phyloP scores from a whole-genome alignment of 2,329 filamentous ascomycete species.

The Fragosphaeria purpurea region DNA sequence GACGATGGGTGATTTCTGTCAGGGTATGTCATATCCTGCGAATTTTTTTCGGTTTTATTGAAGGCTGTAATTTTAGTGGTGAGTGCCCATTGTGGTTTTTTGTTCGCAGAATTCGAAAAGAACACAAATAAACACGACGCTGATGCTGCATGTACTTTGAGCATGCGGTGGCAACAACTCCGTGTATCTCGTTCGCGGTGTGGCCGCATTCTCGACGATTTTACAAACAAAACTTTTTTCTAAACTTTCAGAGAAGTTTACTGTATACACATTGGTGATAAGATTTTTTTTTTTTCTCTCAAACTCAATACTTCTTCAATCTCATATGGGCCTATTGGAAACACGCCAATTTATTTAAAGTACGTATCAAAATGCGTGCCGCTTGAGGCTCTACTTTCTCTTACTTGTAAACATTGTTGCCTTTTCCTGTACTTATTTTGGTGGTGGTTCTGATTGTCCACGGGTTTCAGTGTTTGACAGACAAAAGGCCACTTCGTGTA shows the following conservation, averaged over 20 bases:
- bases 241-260: no score
- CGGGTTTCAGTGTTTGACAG: no score
- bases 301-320: no score
- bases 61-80: constrained; percentile 4
- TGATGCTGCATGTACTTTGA: not conserved
- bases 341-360: constrained; percentile 3
- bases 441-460: no score
- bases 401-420: not conserved
- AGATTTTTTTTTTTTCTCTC: not conserved
- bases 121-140: no score
- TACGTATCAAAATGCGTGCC: constrained; percentile 10
- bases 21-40: constrained; percentile 10
- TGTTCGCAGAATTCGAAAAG: no score
- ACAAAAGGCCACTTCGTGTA: no score
- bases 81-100: not conserved
- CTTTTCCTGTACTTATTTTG: not conserved
- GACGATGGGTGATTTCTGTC: constrained; percentile 9
- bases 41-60: not conserved
- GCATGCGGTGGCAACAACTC: constrained; percentile 9
- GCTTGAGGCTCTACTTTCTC: constrained; percentile 8
- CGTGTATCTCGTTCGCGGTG: constrained; percentile 7
- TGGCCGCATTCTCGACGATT: constrained; percentile 8
- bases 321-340: not conserved
- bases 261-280: not conserved
- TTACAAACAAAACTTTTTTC: constrained; percentile 1